A percentile compares a stretch with the other conserved stretches of the same genome.
These are phyloP conservation scores for Sordariomycetes sp. DNA, from an alignment of 2,329 filamentous ascomycete genomes.

Conservation along the genomic window DNA sequence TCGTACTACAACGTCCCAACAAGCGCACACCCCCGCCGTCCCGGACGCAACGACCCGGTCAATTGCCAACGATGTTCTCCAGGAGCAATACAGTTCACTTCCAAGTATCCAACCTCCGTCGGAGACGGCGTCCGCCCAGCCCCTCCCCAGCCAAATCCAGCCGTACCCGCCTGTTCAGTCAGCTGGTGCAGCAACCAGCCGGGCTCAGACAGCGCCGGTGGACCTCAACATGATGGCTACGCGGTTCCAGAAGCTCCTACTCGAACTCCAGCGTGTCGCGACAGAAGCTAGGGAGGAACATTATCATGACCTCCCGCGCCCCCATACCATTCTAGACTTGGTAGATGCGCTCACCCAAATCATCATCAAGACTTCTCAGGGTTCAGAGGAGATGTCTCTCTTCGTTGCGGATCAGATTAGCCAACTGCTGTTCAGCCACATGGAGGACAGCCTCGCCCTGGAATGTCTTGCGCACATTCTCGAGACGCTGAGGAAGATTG, in stretches of 20 bases:
- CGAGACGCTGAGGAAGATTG: conserved; percentile 49
- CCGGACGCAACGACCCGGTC: conserved; percentile 48
- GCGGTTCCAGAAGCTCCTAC: conserved; percentile 45
- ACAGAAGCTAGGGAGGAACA: conserved; percentile 46
- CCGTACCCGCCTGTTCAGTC: conserved; percentile 44
- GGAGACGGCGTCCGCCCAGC: conserved; percentile 46
- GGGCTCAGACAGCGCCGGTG: conserved; percentile 32
- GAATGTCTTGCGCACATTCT: conserved; percentile 54
- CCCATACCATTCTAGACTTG: conserved; percentile 49
- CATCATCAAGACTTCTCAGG: conserved; percentile 53
- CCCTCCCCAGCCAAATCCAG: conserved; percentile 40
- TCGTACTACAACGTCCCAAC: conserved; percentile 46
- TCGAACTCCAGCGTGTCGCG: conserved; percentile 44
- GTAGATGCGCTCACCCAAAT: conserved; percentile 51
- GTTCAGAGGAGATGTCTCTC: conserved; percentile 47
- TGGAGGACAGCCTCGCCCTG: conserved; percentile 44
- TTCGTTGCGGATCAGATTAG: conserved; percentile 51
- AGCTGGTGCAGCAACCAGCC: conserved; percentile 34
- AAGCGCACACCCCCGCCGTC: conserved; percentile 43
- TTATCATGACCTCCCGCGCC: conserved; percentile 46
- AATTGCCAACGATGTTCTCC: conserved; percentile 52
- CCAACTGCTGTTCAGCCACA: conserved; percentile 41
- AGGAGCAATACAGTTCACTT: conserved; percentile 49
- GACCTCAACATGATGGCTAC: conserved; percentile 43
- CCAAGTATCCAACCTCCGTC: conserved; percentile 46